A percentile compares a stretch with the other conserved stretches of the same genome.
These are phyloP conservation scores for Leptographium flavum DNA, from an alignment of 2,329 filamentous ascomycete genomes.

Conservation along the genomic window DNA sequence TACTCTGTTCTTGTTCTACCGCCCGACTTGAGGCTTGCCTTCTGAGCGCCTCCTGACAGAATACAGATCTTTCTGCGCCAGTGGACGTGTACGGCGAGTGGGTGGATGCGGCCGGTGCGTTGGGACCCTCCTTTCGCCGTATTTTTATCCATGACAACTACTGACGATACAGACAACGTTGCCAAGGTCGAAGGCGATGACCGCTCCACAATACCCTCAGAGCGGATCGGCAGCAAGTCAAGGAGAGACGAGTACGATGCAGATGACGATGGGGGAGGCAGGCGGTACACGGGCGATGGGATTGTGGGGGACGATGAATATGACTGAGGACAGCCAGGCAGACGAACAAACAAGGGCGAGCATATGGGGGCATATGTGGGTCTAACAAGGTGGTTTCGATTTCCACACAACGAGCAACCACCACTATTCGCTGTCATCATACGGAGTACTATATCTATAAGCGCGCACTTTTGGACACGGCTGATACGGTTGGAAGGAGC, in stretches of 20 bases:
- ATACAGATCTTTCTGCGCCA: slow-evolving; percentile 66
- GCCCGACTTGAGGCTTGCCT: not conserved
- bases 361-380: too few relatives aligned
- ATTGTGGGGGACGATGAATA: slow-evolving; percentile 42
- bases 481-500: not conserved
- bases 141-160: not conserved
- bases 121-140: too few relatives aligned
- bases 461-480: not conserved
- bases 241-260: slow-evolving; percentile 3
- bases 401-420: not conserved
- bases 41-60: not conserved
- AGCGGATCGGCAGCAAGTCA: not conserved
- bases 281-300: slow-evolving; percentile 37
- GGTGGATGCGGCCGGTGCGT: slow-evolving; percentile 68
- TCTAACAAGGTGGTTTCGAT: not conserved
- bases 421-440: not conserved
- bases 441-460: not conserved
- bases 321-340: not conserved
- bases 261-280: slow-evolving; percentile 36
- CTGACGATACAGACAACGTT: slow-evolving; percentile 27
- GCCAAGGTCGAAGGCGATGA: slow-evolving; percentile 23
- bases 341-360: not conserved
- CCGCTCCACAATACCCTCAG: not conserved
- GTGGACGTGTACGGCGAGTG: slow-evolving; percentile 97
- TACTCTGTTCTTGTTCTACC: not conserved